Conservation (phyloP, 2,329 filamentous ascomycete genomes). For the Xylariales sp. region DNA sequence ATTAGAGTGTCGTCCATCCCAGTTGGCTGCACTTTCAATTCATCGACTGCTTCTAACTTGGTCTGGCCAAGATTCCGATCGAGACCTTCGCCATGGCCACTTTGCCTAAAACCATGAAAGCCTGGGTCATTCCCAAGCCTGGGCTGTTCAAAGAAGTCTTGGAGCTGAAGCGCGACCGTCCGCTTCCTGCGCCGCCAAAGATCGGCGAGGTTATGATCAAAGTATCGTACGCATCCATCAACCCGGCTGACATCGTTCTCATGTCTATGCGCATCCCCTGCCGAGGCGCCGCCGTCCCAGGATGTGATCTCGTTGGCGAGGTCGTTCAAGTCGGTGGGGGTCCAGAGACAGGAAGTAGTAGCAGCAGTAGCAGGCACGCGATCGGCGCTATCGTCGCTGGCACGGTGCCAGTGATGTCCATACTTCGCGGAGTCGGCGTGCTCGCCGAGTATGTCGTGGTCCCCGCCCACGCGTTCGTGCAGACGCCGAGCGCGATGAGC, state of each 20-base stretch:
- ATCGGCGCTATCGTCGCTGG: constrained; percentile 1
- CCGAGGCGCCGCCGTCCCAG: constrained; percentile 2
- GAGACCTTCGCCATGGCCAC: not conserved
- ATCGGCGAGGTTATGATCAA: constrained; percentile 7
- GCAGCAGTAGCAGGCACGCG: not conserved
- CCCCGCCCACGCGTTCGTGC: constrained; percentile 1
- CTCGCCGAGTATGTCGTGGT: constrained; percentile 3
- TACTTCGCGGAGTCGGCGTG: constrained; percentile 1
- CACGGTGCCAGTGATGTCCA: constrained; percentile 1
- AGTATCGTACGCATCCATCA: constrained; percentile 7
- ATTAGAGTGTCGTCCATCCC: too few relatives aligned
- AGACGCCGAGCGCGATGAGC: not conserved
- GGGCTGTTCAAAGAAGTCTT: constrained; percentile 1
- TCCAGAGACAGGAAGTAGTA: not conserved
- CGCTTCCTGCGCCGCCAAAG: not conserved
- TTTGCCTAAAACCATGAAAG: constrained; percentile 3
- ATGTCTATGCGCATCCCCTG: constrained; percentile 4
- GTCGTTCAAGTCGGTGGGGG: not conserved
- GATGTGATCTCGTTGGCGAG: constrained; percentile 6
- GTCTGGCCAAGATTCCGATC: too few relatives aligned
- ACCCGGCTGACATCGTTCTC: constrained; percentile 7
- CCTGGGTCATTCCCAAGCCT: not conserved
- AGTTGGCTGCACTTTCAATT: too few relatives aligned
- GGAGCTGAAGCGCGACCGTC: not conserved
- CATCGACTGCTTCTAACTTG: too few relatives aligned